phyloP scores from a whole-genome alignment of 176 grass and related monocot species.

The Oryza meyeriana region DNA sequence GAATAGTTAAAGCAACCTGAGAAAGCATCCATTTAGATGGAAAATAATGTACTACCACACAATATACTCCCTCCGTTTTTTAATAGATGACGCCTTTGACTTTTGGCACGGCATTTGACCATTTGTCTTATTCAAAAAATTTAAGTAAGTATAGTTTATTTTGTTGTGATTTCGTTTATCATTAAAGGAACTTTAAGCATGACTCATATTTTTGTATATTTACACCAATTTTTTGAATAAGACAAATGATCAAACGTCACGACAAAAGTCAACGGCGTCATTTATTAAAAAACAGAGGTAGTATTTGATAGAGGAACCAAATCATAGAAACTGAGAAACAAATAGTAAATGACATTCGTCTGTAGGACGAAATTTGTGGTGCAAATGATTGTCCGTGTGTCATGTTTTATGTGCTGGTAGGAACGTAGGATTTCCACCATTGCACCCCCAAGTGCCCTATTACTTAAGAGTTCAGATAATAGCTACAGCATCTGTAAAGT shows the following conservation, averaged over 20 bases:
- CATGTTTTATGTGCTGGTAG: neutral
- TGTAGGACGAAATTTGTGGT: neutral
- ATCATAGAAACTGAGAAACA: neutral
- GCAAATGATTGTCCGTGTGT: neutral
- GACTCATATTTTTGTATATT: too few species aligned
- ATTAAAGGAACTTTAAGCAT: too few species aligned
- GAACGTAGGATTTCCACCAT: neutral
- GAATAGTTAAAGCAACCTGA: neutral
- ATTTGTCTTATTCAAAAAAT: too few species aligned
- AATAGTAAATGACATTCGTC: neutral
- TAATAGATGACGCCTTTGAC: too few species aligned
- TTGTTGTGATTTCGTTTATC: too few species aligned
- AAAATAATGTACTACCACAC: conserved; percentile 11
- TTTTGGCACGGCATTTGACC: too few species aligned
- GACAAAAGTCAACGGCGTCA: too few species aligned
- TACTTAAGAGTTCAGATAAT: neutral
- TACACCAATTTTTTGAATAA: too few species aligned
- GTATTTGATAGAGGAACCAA: neutral
- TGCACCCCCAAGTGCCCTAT: neutral
- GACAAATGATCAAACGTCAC: too few species aligned
- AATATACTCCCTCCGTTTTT: too few species aligned
- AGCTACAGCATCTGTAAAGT: neutral
- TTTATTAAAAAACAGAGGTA: too few species aligned
- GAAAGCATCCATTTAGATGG: neutral
- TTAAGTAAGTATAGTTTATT: too few species aligned